Base-by-base conservation (phyloP, 2,329 filamentous ascomycete genomes). In the Fusarium verticillioides region DNA sequence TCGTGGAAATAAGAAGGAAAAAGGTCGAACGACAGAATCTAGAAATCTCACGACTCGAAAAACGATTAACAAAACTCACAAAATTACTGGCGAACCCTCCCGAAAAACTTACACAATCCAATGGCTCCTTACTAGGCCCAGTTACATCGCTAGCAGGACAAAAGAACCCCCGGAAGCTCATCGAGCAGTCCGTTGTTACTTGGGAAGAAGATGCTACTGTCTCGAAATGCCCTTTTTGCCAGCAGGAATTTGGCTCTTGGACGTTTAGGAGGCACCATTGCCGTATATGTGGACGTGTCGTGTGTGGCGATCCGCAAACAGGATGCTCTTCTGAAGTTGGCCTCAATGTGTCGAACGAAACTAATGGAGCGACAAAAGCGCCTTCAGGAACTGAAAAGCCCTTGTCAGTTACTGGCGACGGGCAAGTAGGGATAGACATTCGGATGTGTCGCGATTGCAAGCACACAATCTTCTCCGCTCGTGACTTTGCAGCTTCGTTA, bases 251-350 rank as follows among this genome's bases (percentile, higher is more conserved):
- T 81, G 93, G 94, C 2, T 93, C 92, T 19, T 98, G 97, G 88
- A 93, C 94, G 4, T 97, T 98, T 78, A 90, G 96, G 77, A 87
- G 96, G 75, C 96, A 98, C 81, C 96, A 99, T 82, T 99, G 96
- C 82, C 90, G 96, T 61, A 92, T 97, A 82, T 99, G 96, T 78
- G 96, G 96, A 7, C 90, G 93, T 47, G 95, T 99, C 0, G 94
- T 99, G 1, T 99, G 96, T 79, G 94, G 94, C 18, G 96, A 99
- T 81, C 89, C 89, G 1, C 88, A 90, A 64, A 99, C 96, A 1
- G 91, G 83, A 7, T 99, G 96, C 81, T 99, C 96, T 2, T 90
- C 86, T 13, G 94, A 97, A 76, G 87, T 99, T 60, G 93, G 92
- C 9, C 83, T 99, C 47, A 94, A 93, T 77, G 91, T 98, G 23